Evolutionary conservation across 2,329 filamentous ascomycete species (phyloP).

Genomic region (Albifimbria verrucaria): DNA sequence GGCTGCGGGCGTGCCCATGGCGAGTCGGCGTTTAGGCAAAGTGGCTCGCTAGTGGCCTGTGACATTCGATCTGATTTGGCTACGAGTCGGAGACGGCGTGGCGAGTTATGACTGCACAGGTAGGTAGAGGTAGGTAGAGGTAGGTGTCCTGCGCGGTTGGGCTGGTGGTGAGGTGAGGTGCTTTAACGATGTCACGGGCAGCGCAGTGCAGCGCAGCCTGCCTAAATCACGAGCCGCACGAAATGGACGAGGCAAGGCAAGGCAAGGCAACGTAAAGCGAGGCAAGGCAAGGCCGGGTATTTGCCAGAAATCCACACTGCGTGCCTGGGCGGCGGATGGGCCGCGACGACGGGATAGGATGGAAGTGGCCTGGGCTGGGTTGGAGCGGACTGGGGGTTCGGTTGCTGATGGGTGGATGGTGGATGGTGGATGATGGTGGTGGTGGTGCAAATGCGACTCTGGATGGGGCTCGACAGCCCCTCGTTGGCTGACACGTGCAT

Average conservation of each 20-base stretch:
- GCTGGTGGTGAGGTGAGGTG: no score
- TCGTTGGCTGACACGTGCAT: constrained; percentile 31
- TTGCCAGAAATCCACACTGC: constrained; percentile 2
- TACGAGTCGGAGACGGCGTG: neutral
- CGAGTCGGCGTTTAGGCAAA: neutral
- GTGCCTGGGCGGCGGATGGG: neutral
- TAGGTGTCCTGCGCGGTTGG: no score
- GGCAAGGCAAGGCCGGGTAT: constrained; percentile 7
- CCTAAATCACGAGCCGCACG: constrained; percentile 4
- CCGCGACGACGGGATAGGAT: neutral
- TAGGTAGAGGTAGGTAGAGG: neutral
- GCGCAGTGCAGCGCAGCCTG: neutral
- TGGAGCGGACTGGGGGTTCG: neutral
- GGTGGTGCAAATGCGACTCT: neutral
- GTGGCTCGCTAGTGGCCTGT: neutral
- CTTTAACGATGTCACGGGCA: neutral
- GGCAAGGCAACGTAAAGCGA: constrained; percentile 1
- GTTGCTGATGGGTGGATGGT: neutral
- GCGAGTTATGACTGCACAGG: neutral
- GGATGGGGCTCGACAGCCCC: constrained; percentile 9
- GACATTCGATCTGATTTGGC: neutral
- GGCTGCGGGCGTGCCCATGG: constrained; percentile 4
- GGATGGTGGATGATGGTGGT: neutral
- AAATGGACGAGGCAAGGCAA: constrained; percentile 2
- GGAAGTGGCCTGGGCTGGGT: neutral